Conservation (phyloP, 306 rosid genomes). For the Aeschynomene evenia region DNA sequence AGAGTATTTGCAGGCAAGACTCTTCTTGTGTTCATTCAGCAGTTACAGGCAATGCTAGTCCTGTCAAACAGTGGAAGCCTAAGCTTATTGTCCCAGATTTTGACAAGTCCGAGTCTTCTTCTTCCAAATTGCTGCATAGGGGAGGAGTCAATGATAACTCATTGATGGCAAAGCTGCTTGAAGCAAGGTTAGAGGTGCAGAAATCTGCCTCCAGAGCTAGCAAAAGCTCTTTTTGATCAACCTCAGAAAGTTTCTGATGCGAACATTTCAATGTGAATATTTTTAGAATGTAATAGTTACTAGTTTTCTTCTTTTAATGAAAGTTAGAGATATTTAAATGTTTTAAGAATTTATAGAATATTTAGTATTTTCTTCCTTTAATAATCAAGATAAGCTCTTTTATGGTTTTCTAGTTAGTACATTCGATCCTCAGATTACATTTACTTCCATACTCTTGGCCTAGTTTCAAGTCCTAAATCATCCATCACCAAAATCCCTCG, state of each 20-base stretch:
- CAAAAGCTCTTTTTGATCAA: constrained; percentile 29
- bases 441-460: not conserved
- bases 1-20: constrained; percentile 42
- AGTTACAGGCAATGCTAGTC: constrained; percentile 42
- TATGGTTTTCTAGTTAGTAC: not conserved
- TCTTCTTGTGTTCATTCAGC: constrained; percentile 34
- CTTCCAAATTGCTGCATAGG: constrained; percentile 45
- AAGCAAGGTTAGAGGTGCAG: constrained; percentile 59
- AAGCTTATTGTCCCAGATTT: constrained; percentile 37
- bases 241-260: constrained; percentile 17
- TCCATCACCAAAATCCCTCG: not conserved
- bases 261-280: constrained; percentile 13
- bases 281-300: not conserved
- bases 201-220: constrained; percentile 24
- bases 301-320: not conserved
- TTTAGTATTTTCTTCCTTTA: not conserved
- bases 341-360: not conserved
- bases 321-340: not conserved
- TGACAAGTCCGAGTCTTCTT: constrained; percentile 36
- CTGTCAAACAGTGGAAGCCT: constrained; percentile 49
- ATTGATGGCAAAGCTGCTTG: constrained; percentile 68
- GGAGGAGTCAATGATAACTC: constrained; percentile 52
- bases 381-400: not conserved
- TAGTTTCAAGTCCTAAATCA: not conserved
- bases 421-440: not conserved